These are phyloP conservation scores for Puccinia polysora DNA, from an alignment of 1,284 basidiomycete species.

Conservation along the genomic window DNA sequence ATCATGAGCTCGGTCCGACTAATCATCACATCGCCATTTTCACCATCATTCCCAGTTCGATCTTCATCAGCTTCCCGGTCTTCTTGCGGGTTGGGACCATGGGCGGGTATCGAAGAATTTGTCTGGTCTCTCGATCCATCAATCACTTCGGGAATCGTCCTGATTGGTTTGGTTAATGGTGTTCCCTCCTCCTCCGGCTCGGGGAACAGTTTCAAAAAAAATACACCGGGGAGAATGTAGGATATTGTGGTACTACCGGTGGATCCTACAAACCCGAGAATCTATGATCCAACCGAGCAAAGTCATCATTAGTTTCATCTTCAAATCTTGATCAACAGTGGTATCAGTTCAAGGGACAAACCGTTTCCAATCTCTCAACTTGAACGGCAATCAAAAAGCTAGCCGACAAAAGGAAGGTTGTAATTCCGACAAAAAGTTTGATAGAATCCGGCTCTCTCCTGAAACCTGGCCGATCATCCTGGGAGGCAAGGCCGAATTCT, in stretches of 20 bases:
- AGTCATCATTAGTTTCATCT: neutral
- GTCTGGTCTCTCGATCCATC: too few relatives aligned
- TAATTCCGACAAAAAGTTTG: conserved; percentile 64
- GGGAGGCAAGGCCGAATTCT: neutral
- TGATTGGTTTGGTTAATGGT: neutral
- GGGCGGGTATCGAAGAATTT: too few relatives aligned
- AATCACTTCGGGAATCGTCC: too few relatives aligned
- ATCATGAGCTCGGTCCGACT: conserved; percentile 19
- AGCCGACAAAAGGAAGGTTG: conserved; percentile 63
- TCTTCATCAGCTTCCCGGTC: neutral
- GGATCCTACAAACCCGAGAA: conserved; percentile 90
- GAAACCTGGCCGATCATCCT: conserved; percentile 21
- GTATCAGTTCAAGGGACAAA: conserved; percentile 57
- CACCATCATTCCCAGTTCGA: neutral
- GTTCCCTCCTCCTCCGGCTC: neutral
- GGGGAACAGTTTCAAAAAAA: conserved; percentile 31
- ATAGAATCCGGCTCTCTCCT: conserved; percentile 56
- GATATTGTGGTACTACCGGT: conserved; percentile 94
- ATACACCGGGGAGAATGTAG: conserved; percentile 74
- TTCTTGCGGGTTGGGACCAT: neutral
- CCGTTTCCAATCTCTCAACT: conserved; percentile 58
- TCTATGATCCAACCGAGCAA: conserved; percentile 50
- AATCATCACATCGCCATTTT: neutral
- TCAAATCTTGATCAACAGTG: neutral
- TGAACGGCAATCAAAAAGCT: conserved; percentile 71